Base-by-base conservation (phyloP, 331 rosid genomes). In the Malus hybrid region DNA sequence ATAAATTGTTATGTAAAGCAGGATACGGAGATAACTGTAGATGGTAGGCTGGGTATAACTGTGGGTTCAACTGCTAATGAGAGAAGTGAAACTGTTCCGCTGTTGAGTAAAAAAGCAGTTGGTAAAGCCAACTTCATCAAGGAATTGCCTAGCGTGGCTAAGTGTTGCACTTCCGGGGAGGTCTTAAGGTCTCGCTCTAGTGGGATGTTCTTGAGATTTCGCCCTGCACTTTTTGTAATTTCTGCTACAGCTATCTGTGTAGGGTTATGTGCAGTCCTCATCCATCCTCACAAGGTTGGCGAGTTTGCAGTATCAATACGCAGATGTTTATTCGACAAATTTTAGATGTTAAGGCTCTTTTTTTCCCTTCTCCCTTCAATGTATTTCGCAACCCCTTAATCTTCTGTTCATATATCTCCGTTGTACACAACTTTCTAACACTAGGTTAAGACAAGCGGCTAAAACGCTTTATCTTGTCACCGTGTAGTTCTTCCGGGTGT, bases 251-350 rank as follows among this genome's bases (percentile, higher is more conserved):
- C 93, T 32, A 78, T 95, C 60, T 95, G 99, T 82, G 75, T 92
- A 63, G 97, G 89, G 28, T 58, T 92, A 44, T 92, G 99, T 67
- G 88, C 93, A 4, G 91, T 86, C 15, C 22, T 90, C 64, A 83
- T 90, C 75, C 99, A 95, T 85, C 93, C 86, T 63, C 93, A 86
- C 80, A 84, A 81, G 85, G 96, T 89, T 46, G 78, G 87, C 46
- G 86, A 92, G 71, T 84, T 95, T 7, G 93, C 97, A 4, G 85
- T 89, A 65, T 78, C 97, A 12, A 86, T 95, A 36, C 90, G 97
- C 74, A 80, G 97, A 85, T 90, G 99, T 79, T 75, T 95, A 88
- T 85, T 90, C 24, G 82, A 82, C 80, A 65, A 80, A 50, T 70
- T 36, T 4, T 84, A 14, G 22, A 36, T 57, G 22, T 30, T 24